These are phyloP conservation scores for Podospora bellae-mahoneyi DNA, from an alignment of 495 filamentous ascomycete species.

Conservation along the genomic window DNA sequence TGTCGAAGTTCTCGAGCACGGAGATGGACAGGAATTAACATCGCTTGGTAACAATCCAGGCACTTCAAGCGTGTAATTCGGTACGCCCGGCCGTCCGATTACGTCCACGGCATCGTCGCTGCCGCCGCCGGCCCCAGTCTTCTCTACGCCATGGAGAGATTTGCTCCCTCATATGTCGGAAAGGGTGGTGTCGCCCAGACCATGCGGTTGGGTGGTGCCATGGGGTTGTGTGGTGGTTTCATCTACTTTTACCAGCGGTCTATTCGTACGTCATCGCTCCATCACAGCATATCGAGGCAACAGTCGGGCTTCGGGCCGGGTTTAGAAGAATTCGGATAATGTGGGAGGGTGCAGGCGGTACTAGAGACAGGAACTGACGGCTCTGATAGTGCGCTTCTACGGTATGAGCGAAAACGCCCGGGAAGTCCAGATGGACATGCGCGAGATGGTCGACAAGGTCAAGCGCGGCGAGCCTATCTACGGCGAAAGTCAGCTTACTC, in stretches of 20 bases:
- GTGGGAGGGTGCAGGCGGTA: background rate
- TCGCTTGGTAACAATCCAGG: conserved; percentile 46
- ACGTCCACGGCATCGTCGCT: conserved; percentile 61
- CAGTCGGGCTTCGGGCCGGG: background rate
- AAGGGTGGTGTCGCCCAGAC: conserved; percentile 74
- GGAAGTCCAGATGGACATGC: conserved; percentile 94
- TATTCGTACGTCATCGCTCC: conserved; percentile 40
- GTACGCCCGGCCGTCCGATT: conserved; percentile 84
- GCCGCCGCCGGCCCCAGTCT: conserved; percentile 66
- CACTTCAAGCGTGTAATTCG: conserved; percentile 83
- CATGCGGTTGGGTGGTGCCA: conserved; percentile 71
- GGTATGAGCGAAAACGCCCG: conserved; percentile 87
- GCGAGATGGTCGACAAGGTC: conserved; percentile 93
- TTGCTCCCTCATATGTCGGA: conserved; percentile 76
- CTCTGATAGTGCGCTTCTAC: conserved; percentile 74
- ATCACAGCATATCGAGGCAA: background rate
- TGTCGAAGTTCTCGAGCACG: conserved; percentile 5
- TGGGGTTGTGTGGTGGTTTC: conserved; percentile 73
- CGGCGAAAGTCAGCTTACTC: conserved; percentile 68
- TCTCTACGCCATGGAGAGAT: conserved; percentile 73
- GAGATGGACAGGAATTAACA: background rate
- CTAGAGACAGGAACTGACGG: background rate
- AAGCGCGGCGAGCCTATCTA: conserved; percentile 91
- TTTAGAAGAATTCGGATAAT: background rate
- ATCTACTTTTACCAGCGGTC: conserved; percentile 75